phyloP scores from a whole-genome alignment of 345 rosid species.

The Cardamine chenopodiifolia region DNA sequence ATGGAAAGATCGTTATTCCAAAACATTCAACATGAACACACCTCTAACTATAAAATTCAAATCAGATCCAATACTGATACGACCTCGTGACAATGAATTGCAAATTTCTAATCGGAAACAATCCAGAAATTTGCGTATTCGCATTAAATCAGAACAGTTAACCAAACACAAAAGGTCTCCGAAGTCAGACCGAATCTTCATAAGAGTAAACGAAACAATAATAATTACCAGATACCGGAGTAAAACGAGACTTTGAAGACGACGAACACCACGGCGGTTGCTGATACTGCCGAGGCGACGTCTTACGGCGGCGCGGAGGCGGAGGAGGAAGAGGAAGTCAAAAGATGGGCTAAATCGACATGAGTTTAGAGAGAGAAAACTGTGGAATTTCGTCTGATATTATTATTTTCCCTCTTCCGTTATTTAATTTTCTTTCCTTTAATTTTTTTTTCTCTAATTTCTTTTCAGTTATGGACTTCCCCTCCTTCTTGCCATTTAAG shows the following conservation, averaged over 20 bases:
- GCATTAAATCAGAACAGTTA: not conserved
- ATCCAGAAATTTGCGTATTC: not conserved
- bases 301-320: constrained; percentile 29
- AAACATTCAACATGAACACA: constrained; percentile 11
- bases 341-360: constrained; percentile 5
- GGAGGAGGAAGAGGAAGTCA: constrained; percentile 21
- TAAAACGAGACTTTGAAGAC: constrained; percentile 3
- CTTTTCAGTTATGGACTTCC: constrained; percentile 36
- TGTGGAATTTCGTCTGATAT: constrained; percentile 4
- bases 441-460: not conserved
- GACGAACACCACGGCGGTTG: constrained; percentile 28
- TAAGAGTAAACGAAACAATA: not conserved
- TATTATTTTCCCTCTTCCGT: constrained; percentile 24
- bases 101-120: not conserved
- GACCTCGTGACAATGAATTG: not conserved
- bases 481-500: constrained; percentile 23
- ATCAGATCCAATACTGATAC: constrained; percentile 35
- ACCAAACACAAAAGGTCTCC: not conserved
- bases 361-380: constrained; percentile 1
- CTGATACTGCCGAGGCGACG: constrained; percentile 19
- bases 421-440: not conserved
- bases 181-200: not conserved
- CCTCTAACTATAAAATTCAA: constrained; percentile 2
- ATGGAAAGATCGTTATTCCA: not conserved
- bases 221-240: not conserved